Conservation (phyloP, 768 basidiomycete genomes). For the Hericium rajendrae region DNA sequence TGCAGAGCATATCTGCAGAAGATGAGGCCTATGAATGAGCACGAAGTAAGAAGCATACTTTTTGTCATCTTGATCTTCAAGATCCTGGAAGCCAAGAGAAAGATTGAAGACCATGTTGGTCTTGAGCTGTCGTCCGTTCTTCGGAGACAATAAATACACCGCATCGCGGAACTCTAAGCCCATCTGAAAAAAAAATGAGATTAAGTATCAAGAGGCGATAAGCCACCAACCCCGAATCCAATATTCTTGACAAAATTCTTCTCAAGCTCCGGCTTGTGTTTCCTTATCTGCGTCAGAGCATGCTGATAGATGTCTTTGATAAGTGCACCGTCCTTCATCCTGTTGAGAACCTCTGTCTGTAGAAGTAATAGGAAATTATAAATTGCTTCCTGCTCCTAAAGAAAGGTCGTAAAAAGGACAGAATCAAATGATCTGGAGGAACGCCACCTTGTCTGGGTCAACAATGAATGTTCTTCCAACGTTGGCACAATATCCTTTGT, state of each 20-base stretch:
- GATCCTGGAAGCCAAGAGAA: slow-evolving; percentile 74
- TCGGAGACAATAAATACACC: slow-evolving; percentile 70
- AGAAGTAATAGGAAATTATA: slow-evolving; percentile 72
- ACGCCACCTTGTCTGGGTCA: slow-evolving; percentile 73
- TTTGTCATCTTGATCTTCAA: slow-evolving; percentile 69
- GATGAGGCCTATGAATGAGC: neutral
- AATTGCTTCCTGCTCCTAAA: slow-evolving; percentile 83
- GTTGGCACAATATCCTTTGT: slow-evolving; percentile 89
- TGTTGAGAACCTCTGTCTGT: slow-evolving; percentile 63
- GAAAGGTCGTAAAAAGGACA: neutral
- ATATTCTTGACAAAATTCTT: slow-evolving; percentile 81
- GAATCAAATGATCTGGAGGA: neutral
- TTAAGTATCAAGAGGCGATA: neutral
- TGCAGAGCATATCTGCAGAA: slow-evolving; percentile 70
- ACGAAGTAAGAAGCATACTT: slow-evolving; percentile 36
- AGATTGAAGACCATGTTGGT: slow-evolving; percentile 83
- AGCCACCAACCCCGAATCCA: slow-evolving; percentile 69
- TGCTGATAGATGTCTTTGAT: slow-evolving; percentile 78
- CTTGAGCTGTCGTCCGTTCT: slow-evolving; percentile 63
- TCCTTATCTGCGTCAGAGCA: slow-evolving; percentile 57
- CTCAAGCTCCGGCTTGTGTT: slow-evolving; percentile 75
- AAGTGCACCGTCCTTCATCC: slow-evolving; percentile 70
- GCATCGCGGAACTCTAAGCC: slow-evolving; percentile 94
- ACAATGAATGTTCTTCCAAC: slow-evolving; percentile 93
- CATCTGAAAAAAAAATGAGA: slow-evolving; percentile 40